Base-by-base conservation (phyloP, 805 yeast species). In the Myxozyma neglecta region DNA sequence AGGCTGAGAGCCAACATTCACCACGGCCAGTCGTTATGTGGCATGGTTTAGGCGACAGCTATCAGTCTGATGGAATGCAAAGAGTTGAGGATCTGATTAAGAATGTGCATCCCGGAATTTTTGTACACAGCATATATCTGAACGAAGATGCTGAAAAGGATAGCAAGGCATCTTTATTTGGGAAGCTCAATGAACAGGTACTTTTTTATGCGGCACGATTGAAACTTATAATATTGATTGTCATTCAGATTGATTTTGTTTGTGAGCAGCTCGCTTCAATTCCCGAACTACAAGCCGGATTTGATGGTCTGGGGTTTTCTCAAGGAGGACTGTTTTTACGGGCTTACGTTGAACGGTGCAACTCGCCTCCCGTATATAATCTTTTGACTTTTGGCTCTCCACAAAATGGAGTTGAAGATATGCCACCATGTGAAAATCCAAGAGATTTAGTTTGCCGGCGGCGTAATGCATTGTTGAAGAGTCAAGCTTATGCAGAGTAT, bases 271-370 rank as follows among this genome's bases (percentile, higher is more conserved):
- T 89, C n/a, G 56, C 70, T 0, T 67, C 67, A 0, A 76, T 81
- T 1, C 75, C 83, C 0, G 83, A 80, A 57, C 74, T 88, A 7
- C 54, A 56, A 9, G 45, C 73, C 39, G 92, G 92, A 0, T 86
- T 88, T 70, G 86, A 87, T 71, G 89, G 86, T 6, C 79, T 89
- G 45, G 96, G 96, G 5, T 85, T 87, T 67, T 87, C 93, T 0
- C 96, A 89, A 71, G 96, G 96, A 45, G 96, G 96, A 0, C 73
- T 89, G n/a, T 85, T 89, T 63, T 74, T 87, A n/a, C 74, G 96
- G 50, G 86, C 86, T 5, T 80, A 86, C 35, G 77, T 83, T 35
- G 87, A 89, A 70, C 73, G 81, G 29, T 89, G 93, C 72, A 79
- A 75, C 34, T 55, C 13, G 40, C 79, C 70, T 1, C 70, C 74